phyloP scores from a whole-genome alignment of 1,284 basidiomycete genomes.

The Phellinidium pouzarii region DNA sequence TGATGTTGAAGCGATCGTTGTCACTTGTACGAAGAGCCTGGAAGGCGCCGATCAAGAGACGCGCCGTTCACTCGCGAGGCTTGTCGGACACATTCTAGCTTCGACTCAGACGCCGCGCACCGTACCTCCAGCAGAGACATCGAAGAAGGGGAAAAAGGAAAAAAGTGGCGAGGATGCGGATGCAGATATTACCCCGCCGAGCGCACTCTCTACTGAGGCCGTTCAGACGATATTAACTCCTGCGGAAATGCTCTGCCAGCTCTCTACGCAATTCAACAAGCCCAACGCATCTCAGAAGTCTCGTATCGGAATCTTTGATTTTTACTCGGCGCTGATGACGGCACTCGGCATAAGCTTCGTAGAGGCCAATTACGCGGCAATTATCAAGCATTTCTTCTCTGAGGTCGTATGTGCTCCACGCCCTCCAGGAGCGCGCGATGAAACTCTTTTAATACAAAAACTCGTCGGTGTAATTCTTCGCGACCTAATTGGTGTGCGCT shows the following conservation, averaged over 20 bases:
- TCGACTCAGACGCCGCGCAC: constrained; percentile 76
- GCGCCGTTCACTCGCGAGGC: constrained; percentile 68
- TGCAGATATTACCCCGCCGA: constrained; percentile 44
- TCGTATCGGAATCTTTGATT: constrained; percentile 83
- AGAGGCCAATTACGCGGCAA: constrained; percentile 75
- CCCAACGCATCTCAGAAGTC: constrained; percentile 60
- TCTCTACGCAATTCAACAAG: constrained; percentile 80
- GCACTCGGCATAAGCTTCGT: constrained; percentile 75
- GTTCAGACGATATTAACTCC: constrained; percentile 71
- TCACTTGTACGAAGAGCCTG: constrained; percentile 67
- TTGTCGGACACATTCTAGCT: constrained; percentile 81
- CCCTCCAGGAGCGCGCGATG: constrained; percentile 58
- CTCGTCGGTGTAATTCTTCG: constrained; percentile 74
- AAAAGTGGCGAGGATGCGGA: constrained; percentile 50
- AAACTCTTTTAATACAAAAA: constrained; percentile 67
- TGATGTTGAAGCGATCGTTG: constrained; percentile 74
- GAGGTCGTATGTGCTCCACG: constrained; percentile 65
- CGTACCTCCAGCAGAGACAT: constrained; percentile 38
- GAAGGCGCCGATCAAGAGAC: constrained; percentile 84
- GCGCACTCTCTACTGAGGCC: constrained; percentile 48
- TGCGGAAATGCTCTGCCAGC: constrained; percentile 74
- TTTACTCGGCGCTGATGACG: constrained; percentile 77
- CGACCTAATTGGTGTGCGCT: constrained; percentile 80
- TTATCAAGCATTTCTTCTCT: constrained; percentile 73
- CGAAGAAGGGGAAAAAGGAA: constrained; percentile 61